A percentile compares a stretch with the other conserved stretches of the same genome.
Evolutionary conservation across 2,329 filamentous ascomycete species (phyloP).

Genomic region (Pyricularia pennisetigena): DNA sequence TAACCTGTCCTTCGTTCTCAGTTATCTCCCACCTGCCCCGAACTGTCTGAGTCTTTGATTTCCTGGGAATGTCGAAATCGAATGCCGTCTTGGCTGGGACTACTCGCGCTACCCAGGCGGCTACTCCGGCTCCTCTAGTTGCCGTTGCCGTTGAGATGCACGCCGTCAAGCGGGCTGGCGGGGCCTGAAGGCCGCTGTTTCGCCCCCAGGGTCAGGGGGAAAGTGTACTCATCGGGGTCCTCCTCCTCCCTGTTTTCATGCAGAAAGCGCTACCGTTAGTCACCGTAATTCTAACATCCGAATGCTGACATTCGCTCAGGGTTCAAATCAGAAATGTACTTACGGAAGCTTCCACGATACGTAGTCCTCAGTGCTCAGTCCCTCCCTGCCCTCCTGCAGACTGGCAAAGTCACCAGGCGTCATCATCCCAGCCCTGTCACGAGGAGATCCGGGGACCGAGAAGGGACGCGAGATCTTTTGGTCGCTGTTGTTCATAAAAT

Average conservation of each 20-base stretch:
- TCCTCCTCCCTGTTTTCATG: conserved; percentile 67
- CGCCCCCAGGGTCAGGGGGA: conserved; percentile 46
- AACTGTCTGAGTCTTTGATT: background rate
- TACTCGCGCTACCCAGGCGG: background rate
- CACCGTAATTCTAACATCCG: background rate
- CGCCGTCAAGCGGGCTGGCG: conserved; percentile 29
- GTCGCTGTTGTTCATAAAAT: conserved; percentile 84
- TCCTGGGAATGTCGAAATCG: background rate
- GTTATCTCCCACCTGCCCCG: background rate
- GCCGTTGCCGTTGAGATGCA: conserved; percentile 33
- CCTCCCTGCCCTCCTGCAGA: conserved; percentile 87
- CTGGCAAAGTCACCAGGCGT: conserved; percentile 97
- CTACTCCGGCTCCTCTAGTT: conserved; percentile 15
- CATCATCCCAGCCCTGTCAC: conserved; percentile 94
- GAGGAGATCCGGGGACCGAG: conserved; percentile 86
- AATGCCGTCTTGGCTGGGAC: background rate
- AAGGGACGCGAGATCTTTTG: conserved; percentile 93
- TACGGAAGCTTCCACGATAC: conserved; percentile 97
- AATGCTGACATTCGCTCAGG: no score
- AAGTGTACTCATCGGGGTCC: conserved; percentile 65
- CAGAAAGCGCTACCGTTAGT: background rate
- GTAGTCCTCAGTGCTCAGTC: conserved; percentile 92
- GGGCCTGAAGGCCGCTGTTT: conserved; percentile 31
- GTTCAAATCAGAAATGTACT: conserved; percentile 33
- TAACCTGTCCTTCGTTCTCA: background rate